These are phyloP conservation scores for Lycium ferocissimum DNA, from an alignment of 257 asterid genomes.

Conservation along the genomic window DNA sequence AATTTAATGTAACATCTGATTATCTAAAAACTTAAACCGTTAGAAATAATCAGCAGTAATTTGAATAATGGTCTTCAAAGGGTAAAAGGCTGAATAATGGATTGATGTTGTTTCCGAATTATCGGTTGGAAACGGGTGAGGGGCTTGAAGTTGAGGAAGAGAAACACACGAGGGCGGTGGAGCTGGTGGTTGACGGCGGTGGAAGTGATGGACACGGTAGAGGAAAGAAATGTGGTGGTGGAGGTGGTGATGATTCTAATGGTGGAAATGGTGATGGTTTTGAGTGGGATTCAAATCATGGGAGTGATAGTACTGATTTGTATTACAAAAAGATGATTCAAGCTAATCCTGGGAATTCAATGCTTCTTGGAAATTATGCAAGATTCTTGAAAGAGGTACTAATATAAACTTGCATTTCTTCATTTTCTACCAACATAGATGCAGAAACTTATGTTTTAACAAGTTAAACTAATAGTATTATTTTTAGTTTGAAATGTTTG, in stretches of 20 bases:
- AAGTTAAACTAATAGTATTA: too few species aligned
- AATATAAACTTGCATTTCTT: constrained; percentile 1
- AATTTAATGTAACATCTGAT: not conserved
- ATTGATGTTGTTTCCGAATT: not conserved
- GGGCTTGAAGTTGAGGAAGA: not conserved
- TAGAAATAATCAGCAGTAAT: not conserved
- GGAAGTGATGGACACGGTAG: constrained; percentile 37
- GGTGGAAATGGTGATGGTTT: constrained; percentile 34
- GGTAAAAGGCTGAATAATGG: not conserved
- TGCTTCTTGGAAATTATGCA: constrained; percentile 63
- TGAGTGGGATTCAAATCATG: constrained; percentile 40
- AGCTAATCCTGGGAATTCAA: constrained; percentile 53
- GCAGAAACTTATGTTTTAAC: too few species aligned
- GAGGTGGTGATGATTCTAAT: constrained; percentile 7
- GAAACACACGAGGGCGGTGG: constrained; percentile 18
- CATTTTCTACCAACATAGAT: too few species aligned
- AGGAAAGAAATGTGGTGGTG: constrained; percentile 35
- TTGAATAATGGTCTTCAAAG: too few species aligned
- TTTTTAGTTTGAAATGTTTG: too few species aligned
- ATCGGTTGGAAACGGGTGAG: constrained; percentile 27
- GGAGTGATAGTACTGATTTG: constrained; percentile 39
- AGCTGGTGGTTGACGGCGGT: constrained; percentile 30
- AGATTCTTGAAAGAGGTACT: constrained; percentile 48
- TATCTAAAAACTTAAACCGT: not conserved
- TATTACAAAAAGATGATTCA: constrained; percentile 53